phyloP scores from a whole-genome alignment of 1,284 basidiomycete species.

The Naganishia cerealis region DNA sequence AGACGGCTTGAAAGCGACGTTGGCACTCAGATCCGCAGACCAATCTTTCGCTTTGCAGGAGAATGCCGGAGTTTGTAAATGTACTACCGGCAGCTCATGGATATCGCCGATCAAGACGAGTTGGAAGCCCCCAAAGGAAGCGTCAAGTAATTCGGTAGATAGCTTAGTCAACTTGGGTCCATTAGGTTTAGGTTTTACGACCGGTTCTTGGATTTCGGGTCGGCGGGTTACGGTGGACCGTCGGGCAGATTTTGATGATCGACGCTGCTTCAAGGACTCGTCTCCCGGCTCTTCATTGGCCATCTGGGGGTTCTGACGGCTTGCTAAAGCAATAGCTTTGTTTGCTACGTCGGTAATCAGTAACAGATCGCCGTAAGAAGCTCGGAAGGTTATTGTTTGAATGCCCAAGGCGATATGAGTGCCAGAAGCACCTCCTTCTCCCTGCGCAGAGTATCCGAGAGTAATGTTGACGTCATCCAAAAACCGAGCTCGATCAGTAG shows the following conservation, averaged over 20 bases:
- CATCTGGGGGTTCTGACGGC: conserved; percentile 20
- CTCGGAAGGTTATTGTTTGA: conserved; percentile 82
- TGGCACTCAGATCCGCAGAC: conserved; percentile 66
- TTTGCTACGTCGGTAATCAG: conserved; percentile 86
- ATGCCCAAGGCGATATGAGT: conserved; percentile 81
- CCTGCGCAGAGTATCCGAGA: conserved; percentile 78
- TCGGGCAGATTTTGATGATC: conserved; percentile 11
- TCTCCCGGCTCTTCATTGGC: not conserved
- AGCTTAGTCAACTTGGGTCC: conserved; percentile 22
- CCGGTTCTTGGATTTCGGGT: not conserved
- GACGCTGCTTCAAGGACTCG: conserved; percentile 9
- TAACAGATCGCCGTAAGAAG: conserved; percentile 87
- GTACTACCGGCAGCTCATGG: conserved; percentile 91
- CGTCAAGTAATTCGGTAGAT: conserved; percentile 61
- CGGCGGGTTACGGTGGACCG: conserved; percentile 9
- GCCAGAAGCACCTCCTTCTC: conserved; percentile 70
- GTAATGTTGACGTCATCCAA: conserved; percentile 90
- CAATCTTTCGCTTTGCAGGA: conserved; percentile 83
- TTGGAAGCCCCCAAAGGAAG: conserved; percentile 83
- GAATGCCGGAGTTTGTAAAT: conserved; percentile 83
- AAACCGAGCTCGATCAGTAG: conserved; percentile 81
- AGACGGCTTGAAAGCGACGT: conserved; percentile 61
- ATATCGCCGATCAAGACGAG: conserved; percentile 91
- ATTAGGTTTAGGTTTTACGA: too few species aligned
- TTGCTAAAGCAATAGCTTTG: conserved; percentile 72